phyloP scores from a whole-genome alignment of 805 yeast species.

The Lachancea meyersii region DNA sequence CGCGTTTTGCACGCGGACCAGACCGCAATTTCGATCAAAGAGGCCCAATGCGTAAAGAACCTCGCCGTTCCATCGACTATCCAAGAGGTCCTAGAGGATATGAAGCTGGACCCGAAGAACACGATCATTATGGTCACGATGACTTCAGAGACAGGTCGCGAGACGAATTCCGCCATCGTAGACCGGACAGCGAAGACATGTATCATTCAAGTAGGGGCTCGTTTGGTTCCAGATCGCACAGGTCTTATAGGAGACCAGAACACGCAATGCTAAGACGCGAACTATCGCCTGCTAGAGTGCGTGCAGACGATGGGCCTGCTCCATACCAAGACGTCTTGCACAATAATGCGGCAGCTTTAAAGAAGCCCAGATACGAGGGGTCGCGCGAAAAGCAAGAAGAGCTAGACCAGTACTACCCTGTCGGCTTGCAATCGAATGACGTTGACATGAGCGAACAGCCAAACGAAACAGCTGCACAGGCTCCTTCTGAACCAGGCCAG shows the following conservation, averaged over 20 bases:
- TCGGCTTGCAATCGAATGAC: not conserved
- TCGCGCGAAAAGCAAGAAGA: not conserved
- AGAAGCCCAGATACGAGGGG: constrained; percentile 2
- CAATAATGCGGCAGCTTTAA: constrained; percentile 4
- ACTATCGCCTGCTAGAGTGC: constrained; percentile 7
- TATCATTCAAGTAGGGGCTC: constrained; percentile 1
- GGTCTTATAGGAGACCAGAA: constrained; percentile 4
- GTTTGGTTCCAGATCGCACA: constrained; percentile 6
- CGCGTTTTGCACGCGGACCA: constrained; percentile 22
- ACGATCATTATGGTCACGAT: constrained; percentile 1
- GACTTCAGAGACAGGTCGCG: not conserved
- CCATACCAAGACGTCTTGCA: constrained; percentile 9
- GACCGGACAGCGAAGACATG: constrained; percentile 2
- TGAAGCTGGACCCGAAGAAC: not conserved
- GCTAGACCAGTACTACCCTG: constrained; percentile 1
- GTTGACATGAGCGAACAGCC: constrained; percentile 2
- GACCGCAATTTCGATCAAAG: not conserved
- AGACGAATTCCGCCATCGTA: constrained; percentile 2
- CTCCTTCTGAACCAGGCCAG: no score
- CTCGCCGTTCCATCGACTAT: not conserved
- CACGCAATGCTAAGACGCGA: constrained; percentile 4
- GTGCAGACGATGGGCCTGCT: constrained; percentile 7
- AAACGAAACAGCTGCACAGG: no score
- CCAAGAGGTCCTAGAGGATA: constrained; percentile 1
- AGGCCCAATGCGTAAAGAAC: not conserved